phyloP scores from a whole-genome alignment of 1,284 basidiomycete genomes.

The Marasmius tenuissimus region DNA sequence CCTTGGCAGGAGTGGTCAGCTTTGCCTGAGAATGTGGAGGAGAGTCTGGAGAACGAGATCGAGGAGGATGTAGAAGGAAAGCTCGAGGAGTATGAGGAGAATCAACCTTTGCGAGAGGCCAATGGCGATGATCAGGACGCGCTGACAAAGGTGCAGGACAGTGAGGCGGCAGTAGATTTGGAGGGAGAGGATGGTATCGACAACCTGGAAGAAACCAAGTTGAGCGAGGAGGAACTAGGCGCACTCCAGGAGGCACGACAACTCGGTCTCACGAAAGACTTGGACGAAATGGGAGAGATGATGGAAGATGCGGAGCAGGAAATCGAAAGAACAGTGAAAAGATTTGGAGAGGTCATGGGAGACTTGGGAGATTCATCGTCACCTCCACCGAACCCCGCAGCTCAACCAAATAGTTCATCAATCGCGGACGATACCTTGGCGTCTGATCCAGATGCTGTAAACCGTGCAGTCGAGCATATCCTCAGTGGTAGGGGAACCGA shows the following conservation, averaged over 20 bases:
- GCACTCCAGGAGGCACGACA: background rate
- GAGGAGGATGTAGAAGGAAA: constrained; percentile 4
- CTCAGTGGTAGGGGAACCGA: background rate
- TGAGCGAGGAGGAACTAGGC: background rate
- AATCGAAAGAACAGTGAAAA: background rate
- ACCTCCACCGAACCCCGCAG: background rate
- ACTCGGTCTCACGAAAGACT: background rate
- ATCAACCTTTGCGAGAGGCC: background rate
- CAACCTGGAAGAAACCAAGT: background rate
- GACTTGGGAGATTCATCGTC: background rate
- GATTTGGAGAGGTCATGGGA: background rate
- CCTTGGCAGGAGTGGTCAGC: constrained; percentile 21
- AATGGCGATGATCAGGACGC: background rate
- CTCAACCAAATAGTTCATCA: background rate
- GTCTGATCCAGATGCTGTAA: background rate
- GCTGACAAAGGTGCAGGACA: background rate
- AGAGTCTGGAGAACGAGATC: background rate
- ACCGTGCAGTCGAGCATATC: background rate
- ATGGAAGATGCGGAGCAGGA: background rate
- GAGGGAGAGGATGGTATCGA: background rate
- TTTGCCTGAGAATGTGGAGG: background rate
- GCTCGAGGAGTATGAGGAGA: background rate
- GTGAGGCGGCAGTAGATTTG: background rate
- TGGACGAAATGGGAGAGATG: background rate
- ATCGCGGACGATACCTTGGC: background rate